These are phyloP conservation scores for Apiotrichum laibachii DNA, from an alignment of 1,284 basidiomycete genomes.

Conservation along the genomic window DNA sequence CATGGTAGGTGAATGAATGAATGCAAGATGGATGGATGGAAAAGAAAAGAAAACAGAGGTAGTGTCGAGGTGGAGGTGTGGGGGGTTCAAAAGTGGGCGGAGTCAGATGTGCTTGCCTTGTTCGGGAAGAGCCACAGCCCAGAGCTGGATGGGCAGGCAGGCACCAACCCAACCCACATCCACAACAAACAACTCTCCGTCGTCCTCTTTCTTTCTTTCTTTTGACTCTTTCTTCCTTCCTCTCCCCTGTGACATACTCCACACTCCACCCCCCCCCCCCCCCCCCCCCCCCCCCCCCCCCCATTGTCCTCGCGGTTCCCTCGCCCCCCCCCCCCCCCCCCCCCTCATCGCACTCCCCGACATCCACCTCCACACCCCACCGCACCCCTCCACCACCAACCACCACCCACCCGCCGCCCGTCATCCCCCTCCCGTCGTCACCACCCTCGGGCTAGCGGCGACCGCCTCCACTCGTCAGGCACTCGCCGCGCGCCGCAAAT, in stretches of 20 bases:
- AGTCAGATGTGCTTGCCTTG: too few relatives aligned
- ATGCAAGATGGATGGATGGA: background rate
- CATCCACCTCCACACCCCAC: background rate
- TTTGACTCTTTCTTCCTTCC: background rate
- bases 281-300: background rate
- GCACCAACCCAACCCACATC: too few relatives aligned
- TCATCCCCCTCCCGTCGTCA: background rate
- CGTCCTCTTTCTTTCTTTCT: background rate
- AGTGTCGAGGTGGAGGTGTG: too few relatives aligned
- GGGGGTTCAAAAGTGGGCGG: too few relatives aligned
- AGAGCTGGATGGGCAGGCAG: too few relatives aligned
- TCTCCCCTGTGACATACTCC: background rate
- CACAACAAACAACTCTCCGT: too few relatives aligned
- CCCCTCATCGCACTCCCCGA: background rate
- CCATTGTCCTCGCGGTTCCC: background rate
- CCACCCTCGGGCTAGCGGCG: constrained; percentile 2
- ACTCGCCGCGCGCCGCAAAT: constrained; percentile 10
- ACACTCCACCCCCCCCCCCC: background rate
- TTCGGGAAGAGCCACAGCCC: too few relatives aligned
- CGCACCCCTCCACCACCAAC: background rate
- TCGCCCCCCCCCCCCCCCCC: background rate
- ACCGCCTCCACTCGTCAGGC: constrained; percentile 6
- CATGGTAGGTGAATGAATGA: constrained; percentile 18
- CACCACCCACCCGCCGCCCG: background rate
- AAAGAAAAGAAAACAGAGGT: background rate